Evolutionary conservation across 257 asterid genomes (phyloP), one percentile per base, ranked within the genome.

Genomic region (Plantago elongata): DNA sequence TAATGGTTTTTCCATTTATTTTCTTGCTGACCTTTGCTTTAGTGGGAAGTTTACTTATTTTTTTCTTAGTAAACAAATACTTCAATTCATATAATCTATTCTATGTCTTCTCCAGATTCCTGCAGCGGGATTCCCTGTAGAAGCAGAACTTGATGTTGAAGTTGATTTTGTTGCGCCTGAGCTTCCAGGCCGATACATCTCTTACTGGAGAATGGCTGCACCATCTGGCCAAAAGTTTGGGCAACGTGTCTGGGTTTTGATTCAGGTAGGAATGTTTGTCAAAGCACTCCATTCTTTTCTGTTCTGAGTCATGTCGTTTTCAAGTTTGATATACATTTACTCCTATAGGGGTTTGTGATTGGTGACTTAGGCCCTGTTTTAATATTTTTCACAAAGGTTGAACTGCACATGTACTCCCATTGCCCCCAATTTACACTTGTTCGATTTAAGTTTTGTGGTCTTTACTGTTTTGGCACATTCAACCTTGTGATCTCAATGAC

Each of bases 231-330:
- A 83, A 43, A 89, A 82, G 79, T 93, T 93, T 59, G 99, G 99
- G 63, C 99, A 93, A 73, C 95, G 95, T 6, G 84, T 93, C 64
- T 93, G 99, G 99, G 97, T 90, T 62, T 91, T 83, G 37, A 85
- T 93, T 65, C 87, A 87, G 92, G 99, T 93, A 22, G 22, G 59
- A 7, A 54, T 29, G 8, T n/a, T 54, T 37, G 34, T 54, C 12
- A 27, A 16, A 52, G 0, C 7, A 34, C 5, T 34, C 40, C 0
- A 0, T 34, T 34, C 8, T 34, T 18, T 54, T 13, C 58, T 11
- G 43, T 11, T 18, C 29, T 12, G 9, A 50, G 17, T 22, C 18
- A 3, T 49, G 11, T 50, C 6, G n/a, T 50, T 11, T 13, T 10
- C 9, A 51, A 9, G 27, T 4, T 10, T 1, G 11, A 3, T 22